Evolutionary conservation across 805 yeast genomes (phyloP), one percentile per base, ranked within the genome.

Genomic region (Metschnikowia borealis): DNA sequence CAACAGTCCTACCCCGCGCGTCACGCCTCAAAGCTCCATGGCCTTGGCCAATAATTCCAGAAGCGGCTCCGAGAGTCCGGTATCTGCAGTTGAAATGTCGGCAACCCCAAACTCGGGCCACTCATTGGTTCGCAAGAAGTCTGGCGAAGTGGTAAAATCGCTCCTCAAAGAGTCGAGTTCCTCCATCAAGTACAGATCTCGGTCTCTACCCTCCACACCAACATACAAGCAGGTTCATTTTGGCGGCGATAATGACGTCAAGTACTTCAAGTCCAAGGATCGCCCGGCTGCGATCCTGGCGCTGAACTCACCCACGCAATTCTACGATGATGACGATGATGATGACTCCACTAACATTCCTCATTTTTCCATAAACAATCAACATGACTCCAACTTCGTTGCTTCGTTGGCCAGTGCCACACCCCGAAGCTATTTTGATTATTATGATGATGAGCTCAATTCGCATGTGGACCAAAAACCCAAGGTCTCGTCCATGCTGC

Each of bases 201-300:
- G 62, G 47, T 70, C 75, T 15, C 63, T 73, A 34, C 78, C 78
- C 2, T 51, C 68, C 0, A 77, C 84, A 8, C 90, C 87, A 17
- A 79, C 82, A 2, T 78, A 78, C 62, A 77, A 81, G 57, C 86
- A 81, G 63, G 97, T 89, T 6, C 96, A 89, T 72, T 89, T 89
- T 63, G 90, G 87, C 44, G 76, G 81, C 39, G 80, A 74, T 32
- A 71, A 70, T 46, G 88, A 87, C 56, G 85, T 89, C 23, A 78
- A 85, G 50, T 87, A 85, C 65, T 90, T 89, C 63, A 77, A 81
- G 53, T 79, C 81, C 56, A 77, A 77, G 49, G 96, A 89, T 62
- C 80, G 78, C 48, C 97, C 98, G 14, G 74, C 80, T 3, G 85
- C 89, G 2, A 87, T 92, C 29, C 79, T 85, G 57, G 88, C 87